Percentiles rank a stretch among this genome's conserved stretches.
Conservation (phyloP, 176 grass and related monocot species). For the Oryza glaberrima region DNA sequence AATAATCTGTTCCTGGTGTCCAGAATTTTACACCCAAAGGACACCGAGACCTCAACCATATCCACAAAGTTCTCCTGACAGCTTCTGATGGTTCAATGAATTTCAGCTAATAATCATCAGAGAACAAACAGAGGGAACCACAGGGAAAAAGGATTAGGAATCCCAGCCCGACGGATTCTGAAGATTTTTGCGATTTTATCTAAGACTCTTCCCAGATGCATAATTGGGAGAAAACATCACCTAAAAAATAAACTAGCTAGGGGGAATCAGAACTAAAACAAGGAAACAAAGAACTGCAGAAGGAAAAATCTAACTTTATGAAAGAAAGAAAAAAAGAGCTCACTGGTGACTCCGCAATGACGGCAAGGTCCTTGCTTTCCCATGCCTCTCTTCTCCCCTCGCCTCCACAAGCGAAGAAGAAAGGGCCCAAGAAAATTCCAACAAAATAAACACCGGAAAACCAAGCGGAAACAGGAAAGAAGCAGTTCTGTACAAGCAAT, state of each 20-base stretch:
- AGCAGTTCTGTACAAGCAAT: slow-evolving; percentile 48
- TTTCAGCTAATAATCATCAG: slow-evolving; percentile 43
- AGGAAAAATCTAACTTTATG: slow-evolving; percentile 39
- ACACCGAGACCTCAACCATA: slow-evolving; percentile 23
- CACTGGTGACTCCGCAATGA: slow-evolving; percentile 99
- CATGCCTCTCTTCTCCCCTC: slow-evolving; percentile 61
- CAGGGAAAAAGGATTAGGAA: slow-evolving; percentile 40
- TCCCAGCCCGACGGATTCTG: neutral
- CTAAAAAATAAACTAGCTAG: slow-evolving; percentile 19
- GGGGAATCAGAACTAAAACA: slow-evolving; percentile 24
- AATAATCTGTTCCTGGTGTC: slow-evolving; percentile 29
- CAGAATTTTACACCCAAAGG: slow-evolving; percentile 38
- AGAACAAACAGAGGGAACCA: slow-evolving; percentile 14
- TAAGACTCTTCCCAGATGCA: slow-evolving; percentile 51
- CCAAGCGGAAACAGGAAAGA: slow-evolving; percentile 39
- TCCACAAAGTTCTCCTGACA: slow-evolving; percentile 29
- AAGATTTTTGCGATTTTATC: slow-evolving; percentile 42
- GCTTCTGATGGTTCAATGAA: slow-evolving; percentile 16
- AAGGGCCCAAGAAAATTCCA: slow-evolving; percentile 46
- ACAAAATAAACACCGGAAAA: slow-evolving; percentile 31
- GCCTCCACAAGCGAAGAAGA: slow-evolving; percentile 48
- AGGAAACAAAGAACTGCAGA: slow-evolving; percentile 32
- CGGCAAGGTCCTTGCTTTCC: slow-evolving; percentile 92
- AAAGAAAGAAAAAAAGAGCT: slow-evolving; percentile 64
- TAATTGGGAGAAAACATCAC: slow-evolving; percentile 47